Conservation (phyloP, 73 alveolate genomes). For the Paramecium sexaurelia region DNA sequence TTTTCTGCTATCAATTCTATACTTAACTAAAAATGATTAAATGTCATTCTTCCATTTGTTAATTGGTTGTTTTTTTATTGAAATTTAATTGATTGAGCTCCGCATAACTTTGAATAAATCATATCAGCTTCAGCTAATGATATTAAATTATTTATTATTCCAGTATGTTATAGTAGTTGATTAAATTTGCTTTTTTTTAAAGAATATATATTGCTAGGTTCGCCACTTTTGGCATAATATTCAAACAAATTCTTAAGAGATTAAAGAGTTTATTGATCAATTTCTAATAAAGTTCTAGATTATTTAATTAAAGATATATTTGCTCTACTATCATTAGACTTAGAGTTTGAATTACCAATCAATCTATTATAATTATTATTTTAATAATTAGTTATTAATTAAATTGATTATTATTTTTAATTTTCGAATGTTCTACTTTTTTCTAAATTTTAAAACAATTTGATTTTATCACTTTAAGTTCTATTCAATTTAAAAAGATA, state of each 20-base stretch:
- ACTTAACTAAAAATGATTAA: background rate
- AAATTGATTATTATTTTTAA: background rate
- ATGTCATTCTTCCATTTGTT: background rate
- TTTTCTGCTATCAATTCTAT: background rate
- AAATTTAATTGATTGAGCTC: background rate
- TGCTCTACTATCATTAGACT: background rate
- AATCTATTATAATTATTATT: background rate
- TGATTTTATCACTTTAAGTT: constrained; percentile 14
- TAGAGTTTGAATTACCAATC: background rate
- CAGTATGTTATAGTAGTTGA: background rate
- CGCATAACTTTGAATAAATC: background rate
- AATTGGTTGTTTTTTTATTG: background rate
- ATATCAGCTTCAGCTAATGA: background rate
- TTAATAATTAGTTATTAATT: background rate
- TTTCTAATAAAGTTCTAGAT: background rate
- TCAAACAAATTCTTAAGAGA: background rate
- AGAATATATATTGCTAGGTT: background rate
- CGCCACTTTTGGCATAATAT: constrained; percentile 21
- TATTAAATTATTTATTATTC: background rate
- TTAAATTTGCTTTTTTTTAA: background rate
- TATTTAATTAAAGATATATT: background rate
- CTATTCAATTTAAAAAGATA: background rate
- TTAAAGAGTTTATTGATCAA: background rate
- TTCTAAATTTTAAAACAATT: background rate
- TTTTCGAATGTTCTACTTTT: background rate